These are phyloP conservation scores for Byssochlamys sp. DNA, from an alignment of 2,329 filamentous ascomycete species.

Conservation along the genomic window DNA sequence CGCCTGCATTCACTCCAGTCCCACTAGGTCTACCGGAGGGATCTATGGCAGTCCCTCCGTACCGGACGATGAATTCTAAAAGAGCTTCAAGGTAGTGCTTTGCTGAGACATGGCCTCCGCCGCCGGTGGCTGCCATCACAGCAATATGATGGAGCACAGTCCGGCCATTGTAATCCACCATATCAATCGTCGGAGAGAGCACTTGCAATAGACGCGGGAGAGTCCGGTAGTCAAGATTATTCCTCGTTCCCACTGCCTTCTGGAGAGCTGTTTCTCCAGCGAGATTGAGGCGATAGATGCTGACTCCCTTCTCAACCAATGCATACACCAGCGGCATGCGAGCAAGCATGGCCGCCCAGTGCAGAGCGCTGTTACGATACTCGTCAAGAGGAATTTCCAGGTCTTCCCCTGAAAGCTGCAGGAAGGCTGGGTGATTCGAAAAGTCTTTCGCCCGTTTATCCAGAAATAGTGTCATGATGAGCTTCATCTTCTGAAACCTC, in stretches of 20 bases:
- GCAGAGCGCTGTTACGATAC: slow-evolving; percentile 74
- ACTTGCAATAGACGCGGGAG: slow-evolving; percentile 87
- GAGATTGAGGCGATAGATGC: slow-evolving; percentile 76
- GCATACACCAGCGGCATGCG: slow-evolving; percentile 72
- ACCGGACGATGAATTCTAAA: slow-evolving; percentile 85
- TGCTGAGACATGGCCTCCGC: slow-evolving; percentile 70
- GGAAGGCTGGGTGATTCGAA: slow-evolving; percentile 65
- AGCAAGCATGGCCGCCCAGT: slow-evolving; percentile 91
- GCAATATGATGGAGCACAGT: slow-evolving; percentile 95
- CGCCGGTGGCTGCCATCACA: slow-evolving; percentile 89
- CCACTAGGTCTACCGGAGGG: slow-evolving; percentile 32
- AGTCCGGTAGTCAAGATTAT: slow-evolving; percentile 80
- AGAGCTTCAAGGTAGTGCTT: slow-evolving; percentile 93
- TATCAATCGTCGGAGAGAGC: slow-evolving; percentile 78
- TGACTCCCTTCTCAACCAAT: slow-evolving; percentile 74
- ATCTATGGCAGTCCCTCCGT: slow-evolving; percentile 56
- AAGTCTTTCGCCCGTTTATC: slow-evolving; percentile 62
- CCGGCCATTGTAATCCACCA: slow-evolving; percentile 76
- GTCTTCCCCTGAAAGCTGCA: slow-evolving; percentile 65
- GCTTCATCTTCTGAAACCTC: slow-evolving; percentile 68
- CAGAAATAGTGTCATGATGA: slow-evolving; percentile 74
- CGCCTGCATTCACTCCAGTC: slow-evolving; percentile 12
- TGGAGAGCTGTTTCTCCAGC: slow-evolving; percentile 88
- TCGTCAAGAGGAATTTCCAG: slow-evolving; percentile 87
- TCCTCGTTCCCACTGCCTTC: slow-evolving; percentile 84